These are phyloP conservation scores for Kodamaea laetipori DNA, from an alignment of 805 yeast genomes.

Conservation along the genomic window DNA sequence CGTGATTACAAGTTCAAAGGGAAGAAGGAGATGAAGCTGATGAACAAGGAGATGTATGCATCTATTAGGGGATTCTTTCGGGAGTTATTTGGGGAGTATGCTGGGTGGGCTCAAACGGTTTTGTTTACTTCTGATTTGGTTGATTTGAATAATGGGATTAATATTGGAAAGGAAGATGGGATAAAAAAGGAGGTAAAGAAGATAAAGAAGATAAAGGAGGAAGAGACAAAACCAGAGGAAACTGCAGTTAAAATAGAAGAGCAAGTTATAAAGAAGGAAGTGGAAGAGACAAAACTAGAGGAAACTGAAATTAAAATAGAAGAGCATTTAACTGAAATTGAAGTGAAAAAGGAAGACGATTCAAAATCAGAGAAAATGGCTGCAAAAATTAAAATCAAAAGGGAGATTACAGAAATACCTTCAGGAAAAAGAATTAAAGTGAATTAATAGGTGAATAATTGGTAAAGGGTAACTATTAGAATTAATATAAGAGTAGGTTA, in stretches of 20 bases:
- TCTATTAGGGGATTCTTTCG: constrained; percentile 61
- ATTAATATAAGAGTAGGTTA: no score
- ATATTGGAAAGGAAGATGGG: constrained; percentile 19
- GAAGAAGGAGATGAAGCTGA: constrained; percentile 41
- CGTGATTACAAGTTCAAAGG: constrained; percentile 70
- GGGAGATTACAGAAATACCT: not conserved
- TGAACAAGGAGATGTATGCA: constrained; percentile 55
- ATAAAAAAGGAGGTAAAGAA: not conserved
- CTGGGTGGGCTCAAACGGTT: constrained; percentile 99
- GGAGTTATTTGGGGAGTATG: constrained; percentile 81
- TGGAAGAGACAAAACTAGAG: constrained; percentile 18
- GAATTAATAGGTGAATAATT: not conserved
- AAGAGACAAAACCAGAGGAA: constrained; percentile 26
- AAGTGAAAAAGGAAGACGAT: not conserved
- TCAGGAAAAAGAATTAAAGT: not conserved
- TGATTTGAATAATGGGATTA: constrained; percentile 71
- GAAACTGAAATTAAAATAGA: constrained; percentile 28
- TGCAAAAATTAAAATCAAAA: not conserved
- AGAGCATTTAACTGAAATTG: not conserved
- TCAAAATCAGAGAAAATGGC: no score
- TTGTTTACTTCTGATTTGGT: constrained; percentile 81
- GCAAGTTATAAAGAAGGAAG: constrained; percentile 26
- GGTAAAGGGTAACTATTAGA: no score
- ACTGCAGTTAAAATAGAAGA: constrained; percentile 25
- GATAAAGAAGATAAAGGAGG: constrained; percentile 27